Evolutionary conservation across 441 rosid genomes (phyloP), one percentile per base, ranked within the genome.

Genomic region (Dalechampia spathulata): DNA sequence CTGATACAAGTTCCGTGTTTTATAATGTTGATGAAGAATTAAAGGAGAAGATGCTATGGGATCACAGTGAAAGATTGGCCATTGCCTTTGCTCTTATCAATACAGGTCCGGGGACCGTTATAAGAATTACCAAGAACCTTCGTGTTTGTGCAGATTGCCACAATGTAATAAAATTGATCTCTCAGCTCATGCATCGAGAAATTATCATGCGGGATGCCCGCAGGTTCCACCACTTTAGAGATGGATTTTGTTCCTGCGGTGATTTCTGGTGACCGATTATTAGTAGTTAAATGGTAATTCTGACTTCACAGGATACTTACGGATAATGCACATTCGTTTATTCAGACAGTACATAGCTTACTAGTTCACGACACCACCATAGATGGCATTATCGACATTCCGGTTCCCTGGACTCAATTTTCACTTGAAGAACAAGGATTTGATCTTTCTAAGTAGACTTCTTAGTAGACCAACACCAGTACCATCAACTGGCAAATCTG

Each of bases 401-500:
- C 37, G 15, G 17, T 43, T 62, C 37, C 23, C 16, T 48, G 38
- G 23, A 6, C n/a, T 16, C 15, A 21, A 23, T 11, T 37, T 52
- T 67, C 63, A 52, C 64, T 70, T 69, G 64, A 69, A 66, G 69
- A 75, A 72, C n/a, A 76, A 15, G 25, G 55, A 68, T 50, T 64
- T 12, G 30, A 80, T 44, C 58, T 46, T 71, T 39, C 45, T 73
- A 34, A 67, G 57, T 54, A 87, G 61, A 52, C 49, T 63, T 57
- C 72, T 71, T 50, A 74, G 14, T 41, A 66, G 25, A 67, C 86
- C 75, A 65, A 58, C 26, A 64, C 84, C 74, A 70, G 56, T 65
- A 36, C 69, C 75, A 43, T 61, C 79, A 60, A 83, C 75, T 25
- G 61, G 57, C 87, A 74, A 76, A 49, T 85, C 87, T 52, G 96